Conservation (phyloP, 805 yeast species). For the Kluyveromyces lactis region DNA sequence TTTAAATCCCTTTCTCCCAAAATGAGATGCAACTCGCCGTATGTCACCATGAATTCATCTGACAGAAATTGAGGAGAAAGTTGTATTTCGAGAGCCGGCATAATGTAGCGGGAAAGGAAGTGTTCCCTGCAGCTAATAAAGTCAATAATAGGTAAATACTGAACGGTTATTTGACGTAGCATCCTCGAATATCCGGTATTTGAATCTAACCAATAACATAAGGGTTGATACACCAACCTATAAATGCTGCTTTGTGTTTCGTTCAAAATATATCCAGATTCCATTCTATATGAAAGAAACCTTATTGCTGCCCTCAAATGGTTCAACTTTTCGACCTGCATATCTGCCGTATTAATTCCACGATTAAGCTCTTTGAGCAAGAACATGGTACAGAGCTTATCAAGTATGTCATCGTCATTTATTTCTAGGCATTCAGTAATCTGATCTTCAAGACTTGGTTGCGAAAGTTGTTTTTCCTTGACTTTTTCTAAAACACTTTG, state of each 20-base stretch:
- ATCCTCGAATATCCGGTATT: neutral
- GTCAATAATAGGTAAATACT: constrained; percentile 15
- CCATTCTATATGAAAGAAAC: constrained; percentile 16
- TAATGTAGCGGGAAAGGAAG: constrained; percentile 26
- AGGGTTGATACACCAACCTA: constrained; percentile 7
- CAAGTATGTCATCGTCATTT: constrained; percentile 12
- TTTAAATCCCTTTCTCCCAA: neutral
- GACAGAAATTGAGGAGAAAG: neutral
- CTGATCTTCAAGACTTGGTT: neutral
- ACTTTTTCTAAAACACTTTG: neutral
- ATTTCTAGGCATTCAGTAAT: constrained; percentile 11
- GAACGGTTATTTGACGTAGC: constrained; percentile 6
- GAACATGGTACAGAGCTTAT: constrained; percentile 11
- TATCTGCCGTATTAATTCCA: neutral
- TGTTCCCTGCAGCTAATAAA: constrained; percentile 17
- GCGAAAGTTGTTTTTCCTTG: too few species aligned
- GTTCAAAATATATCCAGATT: constrained; percentile 12
- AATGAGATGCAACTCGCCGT: neutral
- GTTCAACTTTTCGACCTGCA: neutral
- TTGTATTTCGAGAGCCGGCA: constrained; percentile 21
- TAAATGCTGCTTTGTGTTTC: constrained; percentile 19
- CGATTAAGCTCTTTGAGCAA: constrained; percentile 7
- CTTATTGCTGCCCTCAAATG: constrained; percentile 6
- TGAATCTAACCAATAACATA: constrained; percentile 2
- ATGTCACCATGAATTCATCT: neutral